phyloP scores from a whole-genome alignment of 768 basidiomycete genomes.

The Hygrophoropsis aurantiaca region DNA sequence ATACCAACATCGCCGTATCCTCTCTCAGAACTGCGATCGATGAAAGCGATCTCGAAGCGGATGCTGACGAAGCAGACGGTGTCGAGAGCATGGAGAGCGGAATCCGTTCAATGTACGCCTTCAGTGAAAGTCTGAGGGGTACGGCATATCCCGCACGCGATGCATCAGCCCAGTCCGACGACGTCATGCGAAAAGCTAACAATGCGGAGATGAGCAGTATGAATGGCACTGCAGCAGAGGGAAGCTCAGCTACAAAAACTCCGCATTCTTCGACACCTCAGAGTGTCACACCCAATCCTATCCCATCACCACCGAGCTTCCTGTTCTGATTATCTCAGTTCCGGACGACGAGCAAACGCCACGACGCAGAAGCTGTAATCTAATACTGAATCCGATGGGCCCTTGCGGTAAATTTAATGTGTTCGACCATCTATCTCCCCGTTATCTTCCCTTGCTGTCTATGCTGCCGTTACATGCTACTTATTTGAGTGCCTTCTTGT shows the following conservation, averaged over 20 bases:
- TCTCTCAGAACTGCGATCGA: slow-evolving; percentile 35
- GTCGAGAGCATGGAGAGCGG: slow-evolving; percentile 2
- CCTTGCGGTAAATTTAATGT: too few species aligned
- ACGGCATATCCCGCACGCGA: slow-evolving; percentile 25
- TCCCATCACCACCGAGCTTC: too few species aligned
- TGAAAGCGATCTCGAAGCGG: slow-evolving; percentile 32
- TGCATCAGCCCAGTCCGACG: slow-evolving; percentile 15
- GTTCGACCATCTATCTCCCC: too few species aligned
- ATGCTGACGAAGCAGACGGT: slow-evolving; percentile 30
- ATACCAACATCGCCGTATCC: slow-evolving; percentile 36
- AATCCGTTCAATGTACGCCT: slow-evolving; percentile 32
- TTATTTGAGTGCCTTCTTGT: slow-evolving; percentile 8
- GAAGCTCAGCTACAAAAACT: too few species aligned
- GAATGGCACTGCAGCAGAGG: slow-evolving; percentile 13
- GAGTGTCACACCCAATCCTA: too few species aligned
- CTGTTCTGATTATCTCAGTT: too few species aligned
- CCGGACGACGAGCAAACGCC: too few species aligned
- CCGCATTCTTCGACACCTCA: too few species aligned
- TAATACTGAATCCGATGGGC: too few species aligned
- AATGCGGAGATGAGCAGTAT: slow-evolving; percentile 13
- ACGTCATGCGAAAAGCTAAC: slow-evolving; percentile 15
- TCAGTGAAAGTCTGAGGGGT: slow-evolving; percentile 24
- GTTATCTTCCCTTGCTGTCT: too few species aligned
- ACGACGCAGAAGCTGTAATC: too few species aligned
- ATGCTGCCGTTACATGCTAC: slow-evolving; percentile 1